Base-by-base conservation (phyloP, 2,329 filamentous ascomycete species). In the Ceratocystis cacaofunesta region DNA sequence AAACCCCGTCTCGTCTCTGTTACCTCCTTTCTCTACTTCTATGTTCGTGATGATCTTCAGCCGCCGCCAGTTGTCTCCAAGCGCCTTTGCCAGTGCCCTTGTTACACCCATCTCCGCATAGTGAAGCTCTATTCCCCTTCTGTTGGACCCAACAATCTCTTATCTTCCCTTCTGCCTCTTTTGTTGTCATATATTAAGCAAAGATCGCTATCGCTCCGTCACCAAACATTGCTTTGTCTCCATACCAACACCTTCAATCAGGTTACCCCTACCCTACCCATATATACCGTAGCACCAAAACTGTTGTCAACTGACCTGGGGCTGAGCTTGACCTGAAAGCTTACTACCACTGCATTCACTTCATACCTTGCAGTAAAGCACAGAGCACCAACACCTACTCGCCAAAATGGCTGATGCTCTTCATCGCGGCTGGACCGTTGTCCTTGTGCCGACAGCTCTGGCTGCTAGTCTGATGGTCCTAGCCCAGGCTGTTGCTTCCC, bases 381-480 rank as follows among this genome's bases (percentile, higher is more conserved):
- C 52, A 36, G 28, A 17, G 15, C 52, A 41, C 36, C 36, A 25
- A 6, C 52, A 36, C 28, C 28, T 32, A 25, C 28, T 17, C 4
- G 12, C 22, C 52, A 58, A 19, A n/a, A 83, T 82, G 80, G 75
- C 77, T 72, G 77, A 79, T 73, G 77, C 78, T 69, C 76, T 77
- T 70, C 76, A 76, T 71, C 75, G 80, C 67, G 78, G 81, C 75
- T 84, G 82, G 81, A 79, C 80, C 72, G 76, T 82, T 69, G 75
- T 84, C 71, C 77, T 85, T 67, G 76, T 81, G 69, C 74, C 84
- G 73, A 81, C 82, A 73, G 82, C 83, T 68, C 77, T 84, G 72
- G 74, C 78, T 57, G 78, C 85, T 67, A 81, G 81, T 52, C 72
- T 82, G 68, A 76, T 81, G 69, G 78, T 85, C 69, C 75, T 82